phyloP scores from a whole-genome alignment of 768 basidiomycete genomes.

The Amanita thiersii region DNA sequence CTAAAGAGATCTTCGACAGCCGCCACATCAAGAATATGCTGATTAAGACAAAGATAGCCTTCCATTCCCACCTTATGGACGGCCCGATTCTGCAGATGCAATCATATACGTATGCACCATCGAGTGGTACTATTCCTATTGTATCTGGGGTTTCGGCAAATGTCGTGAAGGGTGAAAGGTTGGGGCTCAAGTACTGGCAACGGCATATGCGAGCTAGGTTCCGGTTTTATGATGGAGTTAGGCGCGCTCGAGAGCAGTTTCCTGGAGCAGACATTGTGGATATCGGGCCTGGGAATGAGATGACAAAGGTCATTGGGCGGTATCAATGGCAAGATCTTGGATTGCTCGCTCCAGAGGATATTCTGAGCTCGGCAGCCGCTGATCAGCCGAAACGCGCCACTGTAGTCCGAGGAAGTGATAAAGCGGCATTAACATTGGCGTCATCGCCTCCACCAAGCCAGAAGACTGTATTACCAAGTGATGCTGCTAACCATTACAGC shows the following conservation, averaged over 20 bases:
- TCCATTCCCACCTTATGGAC: not conserved
- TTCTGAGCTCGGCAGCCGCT: not conserved
- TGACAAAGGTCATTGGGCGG: not conserved
- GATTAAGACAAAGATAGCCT: not conserved
- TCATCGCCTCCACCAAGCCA: too few relatives aligned
- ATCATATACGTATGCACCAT: not conserved
- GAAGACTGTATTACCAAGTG: too few relatives aligned
- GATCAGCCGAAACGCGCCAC: not conserved
- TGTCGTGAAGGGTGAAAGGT: not conserved
- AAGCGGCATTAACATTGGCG: too few relatives aligned
- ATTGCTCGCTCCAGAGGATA: not conserved
- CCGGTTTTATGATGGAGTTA: not conserved
- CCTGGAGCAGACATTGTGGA: not conserved
- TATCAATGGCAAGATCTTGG: not conserved
- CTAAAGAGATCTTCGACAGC: not conserved
- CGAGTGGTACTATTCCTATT: not conserved
- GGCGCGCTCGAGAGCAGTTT: not conserved
- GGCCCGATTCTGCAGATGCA: not conserved
- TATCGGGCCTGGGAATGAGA: not conserved
- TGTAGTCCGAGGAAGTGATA: not conserved
- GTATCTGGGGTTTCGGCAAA: not conserved
- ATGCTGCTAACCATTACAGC: too few relatives aligned
- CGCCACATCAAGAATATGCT: not conserved
- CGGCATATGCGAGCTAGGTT: not conserved
- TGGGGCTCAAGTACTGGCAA: not conserved